Base-by-base conservation (phyloP, 495 filamentous ascomycete species). In the Tuber magnatum region DNA sequence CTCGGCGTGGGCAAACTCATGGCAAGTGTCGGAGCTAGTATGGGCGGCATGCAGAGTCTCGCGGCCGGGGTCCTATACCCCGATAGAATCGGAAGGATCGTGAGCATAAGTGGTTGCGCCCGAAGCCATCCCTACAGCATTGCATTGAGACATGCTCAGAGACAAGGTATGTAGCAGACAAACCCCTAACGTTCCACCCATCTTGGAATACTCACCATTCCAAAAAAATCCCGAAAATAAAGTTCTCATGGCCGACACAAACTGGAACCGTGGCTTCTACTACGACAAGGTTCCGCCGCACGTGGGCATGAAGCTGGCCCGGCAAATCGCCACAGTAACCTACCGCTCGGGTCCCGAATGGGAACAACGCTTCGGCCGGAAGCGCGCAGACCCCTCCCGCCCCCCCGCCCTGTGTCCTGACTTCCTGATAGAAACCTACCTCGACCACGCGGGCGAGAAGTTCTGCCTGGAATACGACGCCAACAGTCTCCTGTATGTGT, bases 401-500 rank as follows among this genome's bases (percentile, higher is more conserved):
- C 94, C 92, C 28, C 95, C 95, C 5, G 95, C 95, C 0, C 86
- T 99, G 24, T 99, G 95, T 79, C 93, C 95, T 0, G 95, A 99
- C 83, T 99, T 98, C 83, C 87, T 98, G 39, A 97, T 99, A 76
- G 95, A 99, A 82, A 99, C 95, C 0, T 99, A 99, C 82, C 89
- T 99, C 43, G 95, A 99, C 83, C 95, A 99, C 81, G 96, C 95
- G 3, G 95, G 95, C 68, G 95, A 99, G 86, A 99, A 99, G 83
- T 99, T 96, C 84, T 97, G 93, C 83, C 87, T 99, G n/a, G 93
- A 95, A 75, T 98, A 97, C 83, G 95, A 99, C 81, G 89, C 95
- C 32, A 99, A 99, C 85, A 97, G 93, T 82, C 87, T 98, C 16
- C 87, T 99, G 42, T 99, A 99, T 83, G 91, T 98, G 43, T 97